Evolutionary conservation across 139 green algal genomes (phyloP), one percentile per base, ranked within the genome.

Genomic region (Chlorella vulgaris): DNA sequence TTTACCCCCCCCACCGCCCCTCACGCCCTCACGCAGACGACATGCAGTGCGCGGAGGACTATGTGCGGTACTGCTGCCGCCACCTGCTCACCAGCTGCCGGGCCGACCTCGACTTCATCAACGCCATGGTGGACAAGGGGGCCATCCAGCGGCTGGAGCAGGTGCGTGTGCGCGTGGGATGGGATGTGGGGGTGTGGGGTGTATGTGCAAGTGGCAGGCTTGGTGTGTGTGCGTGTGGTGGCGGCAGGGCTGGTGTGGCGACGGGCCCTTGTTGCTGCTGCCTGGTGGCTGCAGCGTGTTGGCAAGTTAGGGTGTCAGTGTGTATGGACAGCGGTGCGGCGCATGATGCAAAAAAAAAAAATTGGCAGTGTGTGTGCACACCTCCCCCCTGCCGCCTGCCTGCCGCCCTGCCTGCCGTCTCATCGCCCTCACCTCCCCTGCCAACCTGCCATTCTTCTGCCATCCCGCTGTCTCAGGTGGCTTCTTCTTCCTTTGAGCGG

Each of bases 31-130:
- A 1, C 18, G 43, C 74, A 91, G 60, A 98, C 69, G 93, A 98
- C 91, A 99, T 99, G 96, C 83, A 76, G 61, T 88, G 80, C 71
- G 93, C 93, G 29, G 93, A 97, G 82, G 93, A 94, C 81, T 97
- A 97, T 81, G 91, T 97, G 39, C 87, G 87, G 33, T 93, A 85
- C 78, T 93, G 91, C 88, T 98, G 93, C 88, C 81, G 85, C 33
- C 91, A 90, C 66, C 43, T 96, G 22, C 77, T 98, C 38, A 79
- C 95, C 36, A 80, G 90, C 82, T 97, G 92, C 90, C 43, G 68
- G 38, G 70, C 84, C 21, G 94, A 98, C 84, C 74, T 98, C 58
- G 86, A 93, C 60, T 96, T 98, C 83, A 91, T 98, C 67, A 80
- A 69, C 77, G 94, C 94, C 84, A 94, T 96, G 88, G 90, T 96